Base-by-base conservation (phyloP, 2,329 filamentous ascomycete species). In the Trichoderma sp. region DNA sequence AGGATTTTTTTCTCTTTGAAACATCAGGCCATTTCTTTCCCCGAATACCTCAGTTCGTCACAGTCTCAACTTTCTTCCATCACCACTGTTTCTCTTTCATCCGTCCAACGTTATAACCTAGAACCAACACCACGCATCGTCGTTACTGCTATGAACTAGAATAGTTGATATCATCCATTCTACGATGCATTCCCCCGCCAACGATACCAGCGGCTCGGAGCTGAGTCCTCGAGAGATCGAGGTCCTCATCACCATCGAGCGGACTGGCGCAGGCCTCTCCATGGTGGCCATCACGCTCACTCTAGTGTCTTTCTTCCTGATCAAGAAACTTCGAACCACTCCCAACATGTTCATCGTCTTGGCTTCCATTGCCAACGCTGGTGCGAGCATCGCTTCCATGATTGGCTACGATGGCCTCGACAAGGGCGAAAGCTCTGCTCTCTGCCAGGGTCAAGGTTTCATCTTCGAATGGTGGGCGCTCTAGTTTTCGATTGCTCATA, bases 401-500 rank as follows among this genome's bases (percentile, higher is more conserved):
- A 92, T 95, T 69, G 91, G 91, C 0, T 89, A 89, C 61, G 87
- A 89, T 28, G 91, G 90, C 2, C 85, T 94, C 34, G 78, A 82
- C 6, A 82, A 82, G 61, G 89, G 89, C 0, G 80, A 84, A 11
- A 80, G 83, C 0, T 90, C 87, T 21, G 76, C 85, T 6, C 81
- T 95, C 15, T 95, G 89, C 76, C 87, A 89, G 76, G 82, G 84
- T 0, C 88, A 90, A 76, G 86, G 86, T 0, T 89, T 90, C 75
- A 81, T 89, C 72, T 85, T 93, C 73, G 89, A 92, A 79, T 90
- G 92, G 82, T 93, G 87, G 77, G 90, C 80, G 12, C 28, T 12
- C 32, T 14, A 7, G 3, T 15, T 56, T 34, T n/a, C 11, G 5
- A 5, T 9, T 57, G 1, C 30, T 24, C 1, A 6, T 34, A 4